Evolutionary conservation across 2,329 filamentous ascomycete genomes (phyloP).

Genomic region (Drechslera avenae): DNA sequence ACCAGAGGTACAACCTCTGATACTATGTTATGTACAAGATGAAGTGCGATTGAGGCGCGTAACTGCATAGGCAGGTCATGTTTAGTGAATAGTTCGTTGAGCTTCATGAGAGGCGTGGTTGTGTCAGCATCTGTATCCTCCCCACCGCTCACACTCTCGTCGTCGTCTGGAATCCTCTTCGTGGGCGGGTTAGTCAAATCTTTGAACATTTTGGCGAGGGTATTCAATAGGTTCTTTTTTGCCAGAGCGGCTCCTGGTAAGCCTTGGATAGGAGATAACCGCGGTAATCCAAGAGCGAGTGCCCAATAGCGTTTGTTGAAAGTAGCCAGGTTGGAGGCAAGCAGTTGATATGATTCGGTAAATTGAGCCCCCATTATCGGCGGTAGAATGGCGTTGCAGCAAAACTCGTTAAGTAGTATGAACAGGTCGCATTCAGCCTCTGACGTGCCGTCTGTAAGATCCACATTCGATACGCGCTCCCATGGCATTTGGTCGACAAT

Average conservation of each 20-base stretch:
- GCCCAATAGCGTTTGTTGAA: slow-evolving; percentile 61
- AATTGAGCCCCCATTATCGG: slow-evolving; percentile 58
- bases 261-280: slow-evolving; percentile 60
- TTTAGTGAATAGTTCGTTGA: slow-evolving; percentile 39
- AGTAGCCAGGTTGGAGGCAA: slow-evolving; percentile 60
- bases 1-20: slow-evolving; percentile 39
- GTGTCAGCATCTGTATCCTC: slow-evolving; percentile 44
- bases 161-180: slow-evolving; percentile 35
- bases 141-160: slow-evolving; percentile 42
- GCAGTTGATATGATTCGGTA: slow-evolving; percentile 52
- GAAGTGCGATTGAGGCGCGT: slow-evolving; percentile 39
- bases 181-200: slow-evolving; percentile 37
- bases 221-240: slow-evolving; percentile 36
- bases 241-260: slow-evolving; percentile 43
- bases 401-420: slow-evolving; percentile 61
- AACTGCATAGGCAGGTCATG: slow-evolving; percentile 34
- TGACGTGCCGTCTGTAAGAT: slow-evolving; percentile 47
- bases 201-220: slow-evolving; percentile 33
- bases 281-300: slow-evolving; percentile 61
- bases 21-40: slow-evolving; percentile 35
- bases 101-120: slow-evolving; percentile 37
- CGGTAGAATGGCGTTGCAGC: slow-evolving; percentile 57
- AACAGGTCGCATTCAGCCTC: slow-evolving; percentile 55
- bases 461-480: slow-evolving; percentile 61
- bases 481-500: slow-evolving; percentile 66